Percentiles rank a stretch among this genome's conserved stretches.
These are phyloP conservation scores for Tulasnella sp. DNA, from an alignment of 768 basidiomycete genomes.

Conservation along the genomic window DNA sequence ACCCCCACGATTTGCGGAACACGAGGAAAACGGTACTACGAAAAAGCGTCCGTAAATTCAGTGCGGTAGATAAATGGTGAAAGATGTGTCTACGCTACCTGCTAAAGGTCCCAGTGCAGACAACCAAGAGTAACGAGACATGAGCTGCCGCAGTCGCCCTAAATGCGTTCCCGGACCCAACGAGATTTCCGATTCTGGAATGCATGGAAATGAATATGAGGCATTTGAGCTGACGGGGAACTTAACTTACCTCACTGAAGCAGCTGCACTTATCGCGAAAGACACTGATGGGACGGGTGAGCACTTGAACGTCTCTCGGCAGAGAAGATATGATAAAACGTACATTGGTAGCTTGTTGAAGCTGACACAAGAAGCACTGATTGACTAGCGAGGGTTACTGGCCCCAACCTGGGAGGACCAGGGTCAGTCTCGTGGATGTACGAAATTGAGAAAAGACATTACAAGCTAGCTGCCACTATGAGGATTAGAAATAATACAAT, in stretches of 20 bases:
- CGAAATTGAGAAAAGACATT: constrained; percentile 21
- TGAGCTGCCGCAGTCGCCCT: constrained; percentile 64
- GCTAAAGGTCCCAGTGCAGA: constrained; percentile 56
- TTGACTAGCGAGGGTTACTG: constrained; percentile 76
- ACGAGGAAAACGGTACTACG: constrained; percentile 46
- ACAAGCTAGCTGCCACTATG: constrained; percentile 50
- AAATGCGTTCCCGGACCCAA: constrained; percentile 68
- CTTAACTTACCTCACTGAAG: constrained; percentile 61
- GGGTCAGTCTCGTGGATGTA: constrained; percentile 19
- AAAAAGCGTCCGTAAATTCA: neutral
- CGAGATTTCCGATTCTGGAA: constrained; percentile 75
- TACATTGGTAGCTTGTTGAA: constrained; percentile 73
- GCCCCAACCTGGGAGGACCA: constrained; percentile 53
- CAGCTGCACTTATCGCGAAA: constrained; percentile 55
- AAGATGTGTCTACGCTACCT: constrained; percentile 39
- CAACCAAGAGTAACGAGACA: constrained; percentile 56
- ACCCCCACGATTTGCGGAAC: constrained; percentile 61
- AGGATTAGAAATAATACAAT: neutral
- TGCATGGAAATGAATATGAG: neutral
- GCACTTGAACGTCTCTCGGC: neutral
- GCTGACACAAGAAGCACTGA: constrained; percentile 73
- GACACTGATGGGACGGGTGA: neutral
- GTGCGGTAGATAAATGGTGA: neutral
- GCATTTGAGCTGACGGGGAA: neutral
- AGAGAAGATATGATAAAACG: constrained; percentile 43